Percentiles rank a stretch among this genome's conserved stretches.
These are phyloP conservation scores for Aphanocladium album DNA, from an alignment of 2,329 filamentous ascomycete species.

Conservation along the genomic window DNA sequence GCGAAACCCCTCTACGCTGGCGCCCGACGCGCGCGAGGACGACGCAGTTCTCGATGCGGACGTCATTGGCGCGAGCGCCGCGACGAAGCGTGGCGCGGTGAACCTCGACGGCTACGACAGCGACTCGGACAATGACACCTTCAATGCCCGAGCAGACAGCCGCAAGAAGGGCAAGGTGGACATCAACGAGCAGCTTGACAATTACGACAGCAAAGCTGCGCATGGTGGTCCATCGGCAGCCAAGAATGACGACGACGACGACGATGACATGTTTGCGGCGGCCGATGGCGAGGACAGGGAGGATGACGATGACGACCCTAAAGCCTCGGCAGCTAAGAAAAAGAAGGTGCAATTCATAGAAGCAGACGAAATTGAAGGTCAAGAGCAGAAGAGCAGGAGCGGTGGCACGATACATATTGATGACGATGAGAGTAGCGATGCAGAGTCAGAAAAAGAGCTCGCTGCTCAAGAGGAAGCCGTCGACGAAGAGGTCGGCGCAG, in stretches of 20 bases:
- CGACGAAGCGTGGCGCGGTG: slow-evolving; percentile 86
- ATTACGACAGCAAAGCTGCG: slow-evolving; percentile 44
- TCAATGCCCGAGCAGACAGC: slow-evolving; percentile 66
- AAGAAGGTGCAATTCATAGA: slow-evolving; percentile 59
- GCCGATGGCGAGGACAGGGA: slow-evolving; percentile 49
- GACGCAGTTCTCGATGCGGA: slow-evolving; percentile 80
- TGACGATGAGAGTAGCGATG: slow-evolving; percentile 51
- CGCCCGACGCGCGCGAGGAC: slow-evolving; percentile 68
- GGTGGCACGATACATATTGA: slow-evolving; percentile 66
- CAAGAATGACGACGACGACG: slow-evolving; percentile 27
- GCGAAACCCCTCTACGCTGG: slow-evolving; percentile 88
- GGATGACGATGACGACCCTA: slow-evolving; percentile 32
- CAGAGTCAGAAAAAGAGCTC: slow-evolving; percentile 63
- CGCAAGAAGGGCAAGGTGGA: slow-evolving; percentile 47
- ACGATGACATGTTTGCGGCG: slow-evolving; percentile 29
- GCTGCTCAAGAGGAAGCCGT: slow-evolving; percentile 71
- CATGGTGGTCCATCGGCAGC: slow-evolving; percentile 22
- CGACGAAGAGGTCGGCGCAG: slow-evolving; percentile 85
- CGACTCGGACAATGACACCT: slow-evolving; percentile 87
- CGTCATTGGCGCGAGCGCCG: slow-evolving; percentile 75
- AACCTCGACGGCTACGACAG: slow-evolving; percentile 97
- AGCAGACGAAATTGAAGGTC: slow-evolving; percentile 66
- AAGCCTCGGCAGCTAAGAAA: slow-evolving; percentile 50
- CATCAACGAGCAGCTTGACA: slow-evolving; percentile 48
- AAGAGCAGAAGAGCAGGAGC: slow-evolving; percentile 67